Evolutionary conservation across 2,329 filamentous ascomycete species (phyloP), one percentile per base, ranked within the genome.

Genomic region (Penicillium sp.): DNA sequence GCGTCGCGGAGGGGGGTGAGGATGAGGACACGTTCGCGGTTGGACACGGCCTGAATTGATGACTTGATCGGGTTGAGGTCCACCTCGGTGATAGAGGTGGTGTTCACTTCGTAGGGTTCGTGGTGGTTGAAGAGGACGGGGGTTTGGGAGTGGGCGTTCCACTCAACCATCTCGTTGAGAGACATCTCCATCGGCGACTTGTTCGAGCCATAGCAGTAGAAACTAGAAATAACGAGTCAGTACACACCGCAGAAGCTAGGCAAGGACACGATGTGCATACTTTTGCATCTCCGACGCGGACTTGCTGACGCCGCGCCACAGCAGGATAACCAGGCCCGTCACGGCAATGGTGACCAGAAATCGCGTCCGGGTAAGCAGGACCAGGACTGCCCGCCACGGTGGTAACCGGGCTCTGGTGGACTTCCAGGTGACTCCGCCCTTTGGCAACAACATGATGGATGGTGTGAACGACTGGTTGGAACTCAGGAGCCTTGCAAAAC

Each of bases 121-220:
- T 97, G 94, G 74, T 92, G 89, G 77, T 99, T 99, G 80, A 95
- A 96, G 60, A 96, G 83, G 63, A 99, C 91, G 44, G 94, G 94
- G 3, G 94, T 97, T 64, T 92, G 86, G 57, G 94, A 79, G 69
- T 96, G 92, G 51, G 85, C 85, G 61, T 89, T 87, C 94, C 94
- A 99, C 59, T 90, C 82, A 56, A 86, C 86, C 72, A 92, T 87
- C 70, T 99, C 94, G 70, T 96, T 96, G 50, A 87, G 78, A 38
- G 88, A 84, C 90, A 99, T 96, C 59, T 94, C 85, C 85, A 95
- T 95, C 47, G 94, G 94, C n/a, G 94, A 84, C 78, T 95, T 96
- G 22, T 88, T 84, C 13, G 94, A 92, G 11, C 94, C 94, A 82
- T 91, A 97, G 79, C 94, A 99, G 76, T 96, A 95, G 75, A 95